Conservation (phyloP, 768 basidiomycete genomes). For the Hypholoma sublateritium region DNA sequence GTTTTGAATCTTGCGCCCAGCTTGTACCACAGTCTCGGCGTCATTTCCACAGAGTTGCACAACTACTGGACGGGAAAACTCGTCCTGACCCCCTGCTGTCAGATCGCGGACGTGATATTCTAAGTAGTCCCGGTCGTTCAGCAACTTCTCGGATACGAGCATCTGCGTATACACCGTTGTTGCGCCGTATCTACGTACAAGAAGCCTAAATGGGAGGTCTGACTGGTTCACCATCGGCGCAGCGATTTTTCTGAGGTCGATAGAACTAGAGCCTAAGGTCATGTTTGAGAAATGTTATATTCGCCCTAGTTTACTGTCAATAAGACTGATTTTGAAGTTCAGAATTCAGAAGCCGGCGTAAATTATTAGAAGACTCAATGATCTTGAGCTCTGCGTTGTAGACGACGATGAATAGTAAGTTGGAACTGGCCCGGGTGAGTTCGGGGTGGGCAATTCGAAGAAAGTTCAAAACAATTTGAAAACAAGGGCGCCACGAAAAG, state of each 20-base stretch:
- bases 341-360: too few species aligned
- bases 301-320: not conserved
- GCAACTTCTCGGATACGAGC: constrained; percentile 61
- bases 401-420: not conserved
- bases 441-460: too few species aligned
- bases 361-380: too few species aligned
- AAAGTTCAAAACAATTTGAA: not conserved
- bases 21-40: constrained; percentile 57
- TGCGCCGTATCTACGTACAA: constrained; percentile 61
- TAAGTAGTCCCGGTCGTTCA: constrained; percentile 65
- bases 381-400: too few species aligned
- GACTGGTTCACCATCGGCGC: constrained; percentile 84
- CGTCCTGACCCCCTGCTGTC: constrained; percentile 23
- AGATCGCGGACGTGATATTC: constrained; percentile 64
- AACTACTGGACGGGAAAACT: constrained; percentile 49
- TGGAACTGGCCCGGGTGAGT: too few species aligned
- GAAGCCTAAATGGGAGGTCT: constrained; percentile 69
- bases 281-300: not conserved
- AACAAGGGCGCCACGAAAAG: too few species aligned
- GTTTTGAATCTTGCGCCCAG: constrained; percentile 56
- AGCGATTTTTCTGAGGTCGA: constrained; percentile 44
- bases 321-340: too few species aligned
- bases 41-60: constrained; percentile 77
- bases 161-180: constrained; percentile 78
- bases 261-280: not conserved